phyloP scores from a whole-genome alignment of 1,139 yeast species.

The Yamadazyma spencermartinsiae region DNA sequence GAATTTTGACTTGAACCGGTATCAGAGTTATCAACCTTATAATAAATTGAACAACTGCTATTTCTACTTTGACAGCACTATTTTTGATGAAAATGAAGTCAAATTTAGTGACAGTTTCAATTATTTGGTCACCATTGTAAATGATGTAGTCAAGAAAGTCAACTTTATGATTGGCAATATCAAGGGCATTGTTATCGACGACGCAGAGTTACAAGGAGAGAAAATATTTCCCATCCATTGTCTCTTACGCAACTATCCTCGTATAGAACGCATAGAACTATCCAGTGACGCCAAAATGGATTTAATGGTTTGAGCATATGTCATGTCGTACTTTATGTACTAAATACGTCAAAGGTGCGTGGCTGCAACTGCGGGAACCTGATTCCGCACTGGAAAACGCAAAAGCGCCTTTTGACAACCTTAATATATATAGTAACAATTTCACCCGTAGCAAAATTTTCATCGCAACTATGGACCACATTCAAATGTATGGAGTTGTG shows the following conservation, averaged over 20 bases:
- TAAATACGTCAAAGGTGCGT: not conserved
- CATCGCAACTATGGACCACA: no score
- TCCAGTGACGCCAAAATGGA: constrained; percentile 21
- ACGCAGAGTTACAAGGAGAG: constrained; percentile 32
- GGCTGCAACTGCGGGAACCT: constrained; percentile 3
- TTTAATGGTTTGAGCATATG: constrained; percentile 3
- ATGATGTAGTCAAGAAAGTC: constrained; percentile 38
- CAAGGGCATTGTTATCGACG: constrained; percentile 37
- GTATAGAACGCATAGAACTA: constrained; percentile 34
- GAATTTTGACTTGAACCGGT: constrained; percentile 6
- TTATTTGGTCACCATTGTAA: constrained; percentile 33
- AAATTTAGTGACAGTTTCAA: constrained; percentile 22
- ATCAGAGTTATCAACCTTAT: constrained; percentile 4
- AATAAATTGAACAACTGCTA: constrained; percentile 20
- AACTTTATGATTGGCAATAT: constrained; percentile 35
- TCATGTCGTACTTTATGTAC: not conserved
- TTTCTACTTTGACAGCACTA: constrained; percentile 36
- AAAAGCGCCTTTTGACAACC: not conserved
- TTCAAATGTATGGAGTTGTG: no score
- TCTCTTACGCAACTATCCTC: constrained; percentile 34
- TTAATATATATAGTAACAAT: not conserved
- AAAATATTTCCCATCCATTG: constrained; percentile 32
- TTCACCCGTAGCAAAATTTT: not conserved
- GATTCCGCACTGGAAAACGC: constrained; percentile 1
- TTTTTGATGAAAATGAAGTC: constrained; percentile 17